Base-by-base conservation (phyloP, 1,139 yeast species). In the Saccharomyces hybrid region DNA sequence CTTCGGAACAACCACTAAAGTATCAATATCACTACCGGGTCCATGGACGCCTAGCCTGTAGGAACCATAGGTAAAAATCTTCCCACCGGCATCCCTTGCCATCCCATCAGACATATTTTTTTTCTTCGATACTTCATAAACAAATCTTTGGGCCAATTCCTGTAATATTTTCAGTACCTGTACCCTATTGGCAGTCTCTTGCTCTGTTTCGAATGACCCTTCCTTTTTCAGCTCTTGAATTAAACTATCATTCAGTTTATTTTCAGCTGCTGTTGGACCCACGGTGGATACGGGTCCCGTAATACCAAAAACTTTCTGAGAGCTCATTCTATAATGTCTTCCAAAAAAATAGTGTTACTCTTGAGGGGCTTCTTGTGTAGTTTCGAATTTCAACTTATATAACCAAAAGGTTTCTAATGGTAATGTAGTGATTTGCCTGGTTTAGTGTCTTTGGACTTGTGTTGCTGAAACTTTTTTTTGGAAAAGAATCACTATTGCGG, bases 71-170 rank as follows among this genome's bases (percentile, higher is more conserved):
- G 98, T 90, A 69, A 91, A 93, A 12, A 95, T 81, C 71, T 95
- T 95, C 16, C 99, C 99, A 44, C 99, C 99, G 0, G 98, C 96
- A 70, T 93, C 99, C 58, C 75, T 80, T 0, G 99, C 96, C 96
- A 93, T 90, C 4, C 97, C 96, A 58, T 93, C 98, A 32, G 93
- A 83, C 97, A 93, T 90, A 67, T 93, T 90, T 67, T 86, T 88
- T 57, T 78, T 81, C 59, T 80, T 77, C 2, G 96, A 86, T 8
- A 90, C 97, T 8, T 74, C 79, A 64, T 82, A 86, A 1, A 93
- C 99, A 71, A 93, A 91, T 60, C 86, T 88, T 63, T 84, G 80
- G 0, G 86, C 80, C 65, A 93, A 67, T 60, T 80, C 78, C 68
- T 93, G 98, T 56, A 93, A 70, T 3, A 78, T 73, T 48, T 78